Conservation (phyloP, 2,329 filamentous ascomycete genomes). For the Aspergillus persii region DNA sequence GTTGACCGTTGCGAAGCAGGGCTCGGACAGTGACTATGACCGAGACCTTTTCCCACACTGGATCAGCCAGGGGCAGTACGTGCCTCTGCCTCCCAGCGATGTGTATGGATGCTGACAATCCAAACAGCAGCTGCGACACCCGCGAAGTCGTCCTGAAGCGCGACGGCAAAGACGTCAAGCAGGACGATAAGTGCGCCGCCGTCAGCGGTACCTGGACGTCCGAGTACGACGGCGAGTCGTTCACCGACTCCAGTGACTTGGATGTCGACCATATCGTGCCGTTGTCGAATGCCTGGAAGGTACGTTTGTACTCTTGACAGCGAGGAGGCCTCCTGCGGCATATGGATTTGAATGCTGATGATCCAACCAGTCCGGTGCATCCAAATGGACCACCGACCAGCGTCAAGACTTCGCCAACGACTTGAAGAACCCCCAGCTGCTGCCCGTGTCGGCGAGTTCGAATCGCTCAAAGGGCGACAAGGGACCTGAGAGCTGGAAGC, state of each 20-base stretch:
- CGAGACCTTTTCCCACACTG: slow-evolving; percentile 71
- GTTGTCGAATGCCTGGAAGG: slow-evolving; percentile 78
- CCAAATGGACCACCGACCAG: slow-evolving; percentile 65
- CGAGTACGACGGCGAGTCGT: slow-evolving; percentile 71
- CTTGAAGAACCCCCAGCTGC: slow-evolving; percentile 69
- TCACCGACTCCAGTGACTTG: slow-evolving; percentile 66
- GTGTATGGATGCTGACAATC: background rate
- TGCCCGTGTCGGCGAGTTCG: slow-evolving; percentile 74
- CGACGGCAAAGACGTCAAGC: slow-evolving; percentile 65
- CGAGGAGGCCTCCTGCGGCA: too few relatives aligned
- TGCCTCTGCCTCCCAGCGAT: slow-evolving; percentile 17
- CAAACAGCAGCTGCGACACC: slow-evolving; percentile 64
- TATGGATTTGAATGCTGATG: background rate
- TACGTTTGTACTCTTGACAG: background rate
- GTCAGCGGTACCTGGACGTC: slow-evolving; percentile 67
- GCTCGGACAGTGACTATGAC: slow-evolving; percentile 58
- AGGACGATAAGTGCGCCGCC: slow-evolving; percentile 59
- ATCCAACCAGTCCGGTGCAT: slow-evolving; percentile 55
- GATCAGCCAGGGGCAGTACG: slow-evolving; percentile 53
- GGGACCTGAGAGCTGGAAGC: slow-evolving; percentile 75
- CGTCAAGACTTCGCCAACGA: slow-evolving; percentile 75
- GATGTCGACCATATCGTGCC: slow-evolving; percentile 86
- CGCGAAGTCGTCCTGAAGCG: slow-evolving; percentile 70
- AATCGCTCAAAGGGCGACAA: slow-evolving; percentile 73
- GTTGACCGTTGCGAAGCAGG: slow-evolving; percentile 58